Conservation (phyloP, 108 stramenopile genomes). For the Skeletonema grethae region DNA sequence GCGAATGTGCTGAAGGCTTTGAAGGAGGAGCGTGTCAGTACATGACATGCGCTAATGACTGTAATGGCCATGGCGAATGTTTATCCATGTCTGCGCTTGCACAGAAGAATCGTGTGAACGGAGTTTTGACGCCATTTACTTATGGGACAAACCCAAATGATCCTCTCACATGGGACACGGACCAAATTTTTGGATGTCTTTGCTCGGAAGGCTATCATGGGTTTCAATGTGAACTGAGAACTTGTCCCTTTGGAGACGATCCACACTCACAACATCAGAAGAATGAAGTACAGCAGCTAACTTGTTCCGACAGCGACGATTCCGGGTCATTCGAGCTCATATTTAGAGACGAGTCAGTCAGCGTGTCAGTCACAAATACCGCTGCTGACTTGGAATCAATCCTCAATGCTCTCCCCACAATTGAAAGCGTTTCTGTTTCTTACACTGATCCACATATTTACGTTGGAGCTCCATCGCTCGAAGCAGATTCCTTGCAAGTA, state of each 20-base stretch:
- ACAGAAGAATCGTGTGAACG: constrained; percentile 52
- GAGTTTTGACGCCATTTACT: constrained; percentile 54
- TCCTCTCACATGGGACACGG: constrained; percentile 70
- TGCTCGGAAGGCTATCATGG: constrained; percentile 80
- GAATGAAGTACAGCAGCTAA: constrained; percentile 60
- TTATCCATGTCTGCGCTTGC: constrained; percentile 66
- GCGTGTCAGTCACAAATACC: constrained; percentile 25
- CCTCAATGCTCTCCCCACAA: constrained; percentile 54
- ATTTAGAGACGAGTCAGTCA: constrained; percentile 49
- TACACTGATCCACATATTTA: constrained; percentile 38
- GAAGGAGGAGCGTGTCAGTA: constrained; percentile 74
- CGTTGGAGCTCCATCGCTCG: constrained; percentile 30
- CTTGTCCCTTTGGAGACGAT: constrained; percentile 77
- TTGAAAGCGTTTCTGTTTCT: constrained; percentile 45
- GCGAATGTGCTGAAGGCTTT: constrained; percentile 75
- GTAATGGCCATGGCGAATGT: constrained; percentile 71
- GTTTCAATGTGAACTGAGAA: constrained; percentile 58
- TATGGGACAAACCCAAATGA: constrained; percentile 62
- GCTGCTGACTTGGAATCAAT: constrained; percentile 47
- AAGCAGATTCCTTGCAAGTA: constrained; percentile 34
- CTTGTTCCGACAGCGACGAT: constrained; percentile 48
- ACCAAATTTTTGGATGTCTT: constrained; percentile 63
- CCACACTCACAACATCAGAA: constrained; percentile 57
- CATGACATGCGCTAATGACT: constrained; percentile 54
- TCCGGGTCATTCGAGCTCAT: constrained; percentile 50